Evolutionary conservation across 208 protist species (phyloP), one percentile per base, ranked within the genome.

Genomic region (Leishmania tropica): DNA sequence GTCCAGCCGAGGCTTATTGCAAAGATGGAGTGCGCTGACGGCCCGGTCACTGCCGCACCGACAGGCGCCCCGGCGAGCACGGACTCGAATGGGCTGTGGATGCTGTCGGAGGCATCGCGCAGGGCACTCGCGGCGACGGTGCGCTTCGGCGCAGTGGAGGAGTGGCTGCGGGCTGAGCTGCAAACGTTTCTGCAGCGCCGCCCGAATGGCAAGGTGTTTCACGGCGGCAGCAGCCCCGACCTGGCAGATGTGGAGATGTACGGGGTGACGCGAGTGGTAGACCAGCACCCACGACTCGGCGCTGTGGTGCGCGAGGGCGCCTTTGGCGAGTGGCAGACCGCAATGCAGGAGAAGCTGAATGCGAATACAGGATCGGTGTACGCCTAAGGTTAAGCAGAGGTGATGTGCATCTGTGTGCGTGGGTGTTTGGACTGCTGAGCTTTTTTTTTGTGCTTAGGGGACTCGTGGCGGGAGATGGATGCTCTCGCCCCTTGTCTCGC

Each of bases 241-340:
- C 74, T 96, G 64, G 92, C 90, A 8, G 93, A 96, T 72, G 68
- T 96, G 17, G 92, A 96, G 87, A 93, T 96, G 89, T 96, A 91
- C 78, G 93, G 87, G 24, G 90, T 95, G 54, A 93, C 89, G 31
- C 93, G 92, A 17, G 85, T 94, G 24, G 76, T 95, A 15, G 77
- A 83, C 64, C 78, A 73, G 62, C 93, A 96, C 75, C 92, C 91
- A 19, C 80, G 75, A 4, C 81, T 96, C 24, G 79, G 85, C 47
- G 7, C 75, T 62, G 51, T 95, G 15, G 81, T 89, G 28, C 84
- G 85, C 47, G 75, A 89, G 45, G 86, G 88, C 51, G 76, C 72
- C 19, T 88, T 94, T 85, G 89, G 89, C n/a, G 86, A 76, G 76
- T 96, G 93, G 91, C 84, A 90, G 75, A 75, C 76, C 15, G 89